A percentile compares a stretch with the other conserved stretches of the same genome.
phyloP scores from a whole-genome alignment of 495 filamentous ascomycete species.

The Penicillium odoratum region DNA sequence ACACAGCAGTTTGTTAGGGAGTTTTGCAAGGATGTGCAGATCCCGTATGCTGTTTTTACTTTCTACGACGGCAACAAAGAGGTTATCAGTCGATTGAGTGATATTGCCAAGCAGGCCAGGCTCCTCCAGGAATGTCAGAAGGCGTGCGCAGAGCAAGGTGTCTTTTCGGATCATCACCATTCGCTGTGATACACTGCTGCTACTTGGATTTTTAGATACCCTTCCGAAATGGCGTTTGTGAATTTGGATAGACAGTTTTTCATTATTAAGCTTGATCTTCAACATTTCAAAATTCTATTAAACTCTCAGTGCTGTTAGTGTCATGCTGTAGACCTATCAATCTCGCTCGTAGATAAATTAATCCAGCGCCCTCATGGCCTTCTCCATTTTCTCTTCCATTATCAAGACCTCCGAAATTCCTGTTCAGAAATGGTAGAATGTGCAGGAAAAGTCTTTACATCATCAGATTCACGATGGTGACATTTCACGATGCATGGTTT shows the following conservation, averaged over 20 bases:
- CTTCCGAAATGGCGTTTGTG: background rate
- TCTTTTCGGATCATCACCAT: conserved; percentile 20
- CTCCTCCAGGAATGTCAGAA: conserved; percentile 80
- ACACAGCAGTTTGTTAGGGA: conserved; percentile 78
- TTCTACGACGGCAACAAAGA: conserved; percentile 83
- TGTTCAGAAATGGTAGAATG: too few relatives aligned
- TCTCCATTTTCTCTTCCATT: too few relatives aligned
- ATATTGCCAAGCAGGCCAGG: conserved; percentile 77
- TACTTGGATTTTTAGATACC: background rate
- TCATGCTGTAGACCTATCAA: too few relatives aligned
- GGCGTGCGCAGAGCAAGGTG: conserved; percentile 34
- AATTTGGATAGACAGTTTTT: background rate
- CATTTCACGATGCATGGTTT: too few relatives aligned
- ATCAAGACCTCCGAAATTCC: too few relatives aligned
- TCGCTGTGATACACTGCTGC: conserved; percentile 6
- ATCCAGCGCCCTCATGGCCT: too few relatives aligned
- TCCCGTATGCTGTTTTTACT: conserved; percentile 85
- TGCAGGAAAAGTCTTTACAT: too few relatives aligned
- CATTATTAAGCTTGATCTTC: too few relatives aligned
- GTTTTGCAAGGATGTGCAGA: conserved; percentile 80
- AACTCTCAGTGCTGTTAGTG: too few relatives aligned
- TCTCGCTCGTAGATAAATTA: too few relatives aligned
- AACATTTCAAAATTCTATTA: too few relatives aligned
- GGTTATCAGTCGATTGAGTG: conserved; percentile 74
- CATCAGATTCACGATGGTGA: too few relatives aligned